Percentiles rank a stretch among this genome's conserved stretches.
phyloP scores from a whole-genome alignment of 805 yeast genomes.

The Saturnispora zaruensis region DNA sequence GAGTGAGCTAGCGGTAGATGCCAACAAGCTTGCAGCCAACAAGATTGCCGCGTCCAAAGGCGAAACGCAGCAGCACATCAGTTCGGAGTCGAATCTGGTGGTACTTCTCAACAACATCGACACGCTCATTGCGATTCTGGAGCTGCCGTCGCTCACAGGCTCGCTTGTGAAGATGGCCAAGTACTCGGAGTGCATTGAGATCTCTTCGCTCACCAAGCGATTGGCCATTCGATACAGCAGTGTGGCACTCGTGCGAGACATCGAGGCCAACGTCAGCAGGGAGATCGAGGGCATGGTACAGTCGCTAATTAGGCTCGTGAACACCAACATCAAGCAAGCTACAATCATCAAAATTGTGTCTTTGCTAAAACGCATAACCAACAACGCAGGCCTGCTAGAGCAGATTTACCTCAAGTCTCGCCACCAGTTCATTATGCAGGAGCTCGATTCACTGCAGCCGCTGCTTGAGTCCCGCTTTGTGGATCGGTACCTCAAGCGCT shows the following conservation, averaged over 20 bases:
- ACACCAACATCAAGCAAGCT: slow-evolving; percentile 73
- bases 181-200: slow-evolving; percentile 82
- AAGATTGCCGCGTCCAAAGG: background rate
- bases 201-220: slow-evolving; percentile 65
- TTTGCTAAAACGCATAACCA: slow-evolving; percentile 30
- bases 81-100: slow-evolving; percentile 18
- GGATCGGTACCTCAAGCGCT: slow-evolving; percentile 64
- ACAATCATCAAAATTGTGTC: slow-evolving; percentile 70
- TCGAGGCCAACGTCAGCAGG: slow-evolving; percentile 41
- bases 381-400: slow-evolving; percentile 32
- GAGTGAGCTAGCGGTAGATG: background rate
- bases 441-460: slow-evolving; percentile 49
- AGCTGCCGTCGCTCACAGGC: slow-evolving; percentile 71
- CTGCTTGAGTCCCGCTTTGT: slow-evolving; percentile 42
- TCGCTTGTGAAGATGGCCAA: slow-evolving; percentile 83
- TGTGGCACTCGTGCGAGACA: slow-evolving; percentile 40
- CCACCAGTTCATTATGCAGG: slow-evolving; percentile 54
- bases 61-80: background rate
- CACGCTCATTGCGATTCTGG: slow-evolving; percentile 67
- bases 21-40: background rate
- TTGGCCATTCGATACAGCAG: slow-evolving; percentile 62
- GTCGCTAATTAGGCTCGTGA: slow-evolving; percentile 58
- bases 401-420: slow-evolving; percentile 61
- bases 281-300: slow-evolving; percentile 57
- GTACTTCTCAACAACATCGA: slow-evolving; percentile 53